phyloP scores from a whole-genome alignment of 371 early-diverging fungal genomes.

The Chytridium lagenaria region DNA sequence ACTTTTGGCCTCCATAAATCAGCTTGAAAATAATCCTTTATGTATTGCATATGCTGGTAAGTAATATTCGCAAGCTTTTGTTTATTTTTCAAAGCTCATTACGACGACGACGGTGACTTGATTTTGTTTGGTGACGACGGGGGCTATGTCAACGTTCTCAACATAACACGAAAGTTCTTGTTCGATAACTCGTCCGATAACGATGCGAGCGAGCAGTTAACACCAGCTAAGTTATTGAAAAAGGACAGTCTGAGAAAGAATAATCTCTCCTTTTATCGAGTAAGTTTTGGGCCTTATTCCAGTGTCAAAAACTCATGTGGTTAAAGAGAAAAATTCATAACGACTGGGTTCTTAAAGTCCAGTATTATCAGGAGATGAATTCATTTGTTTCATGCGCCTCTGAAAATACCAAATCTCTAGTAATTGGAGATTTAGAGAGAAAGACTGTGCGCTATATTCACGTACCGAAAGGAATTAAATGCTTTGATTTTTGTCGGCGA shows the following conservation, averaged over 20 bases:
- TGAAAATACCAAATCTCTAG: slow-evolving; percentile 51
- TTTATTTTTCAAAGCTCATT: slow-evolving; percentile 42
- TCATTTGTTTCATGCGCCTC: slow-evolving; percentile 60
- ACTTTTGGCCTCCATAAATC: slow-evolving; percentile 49
- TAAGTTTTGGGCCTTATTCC: slow-evolving; percentile 7
- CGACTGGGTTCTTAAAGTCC: slow-evolving; percentile 63
- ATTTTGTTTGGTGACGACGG: slow-evolving; percentile 63
- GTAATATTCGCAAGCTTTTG: neutral
- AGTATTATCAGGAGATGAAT: slow-evolving; percentile 61
- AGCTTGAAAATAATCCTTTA: slow-evolving; percentile 60
- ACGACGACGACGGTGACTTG: slow-evolving; percentile 57
- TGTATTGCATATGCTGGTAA: slow-evolving; percentile 57
- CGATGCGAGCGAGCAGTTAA: slow-evolving; percentile 45
- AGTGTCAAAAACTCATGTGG: neutral
- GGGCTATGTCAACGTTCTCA: slow-evolving; percentile 60
- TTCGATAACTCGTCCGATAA: slow-evolving; percentile 49
- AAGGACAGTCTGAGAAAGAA: slow-evolving; percentile 51
- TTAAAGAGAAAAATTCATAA: slow-evolving; percentile 58
- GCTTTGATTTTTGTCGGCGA: slow-evolving; percentile 62
- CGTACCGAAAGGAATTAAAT: slow-evolving; percentile 60
- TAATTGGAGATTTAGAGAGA: slow-evolving; percentile 61
- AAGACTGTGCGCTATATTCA: slow-evolving; percentile 54
- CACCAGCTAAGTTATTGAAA: slow-evolving; percentile 49
- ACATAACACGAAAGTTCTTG: slow-evolving; percentile 54
- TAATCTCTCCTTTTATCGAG: slow-evolving; percentile 52